These are phyloP conservation scores for Acacia concinna DNA, from an alignment of 331 rosid species.

Conservation along the genomic window DNA sequence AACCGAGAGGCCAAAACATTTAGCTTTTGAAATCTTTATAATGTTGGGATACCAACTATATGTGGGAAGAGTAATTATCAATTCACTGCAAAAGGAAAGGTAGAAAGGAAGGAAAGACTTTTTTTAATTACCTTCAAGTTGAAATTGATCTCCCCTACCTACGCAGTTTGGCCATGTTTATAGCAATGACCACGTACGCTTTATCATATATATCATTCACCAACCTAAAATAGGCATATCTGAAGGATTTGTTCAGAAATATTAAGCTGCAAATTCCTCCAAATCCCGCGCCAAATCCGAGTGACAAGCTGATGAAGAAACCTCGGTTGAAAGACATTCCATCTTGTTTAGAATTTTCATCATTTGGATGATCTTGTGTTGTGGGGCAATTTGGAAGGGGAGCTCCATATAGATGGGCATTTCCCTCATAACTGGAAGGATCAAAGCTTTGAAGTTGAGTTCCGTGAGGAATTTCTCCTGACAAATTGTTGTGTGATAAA, in stretches of 20 bases:
- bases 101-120: too few relatives aligned
- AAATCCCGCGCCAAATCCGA: not conserved
- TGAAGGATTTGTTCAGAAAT: not conserved
- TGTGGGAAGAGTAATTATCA: too few relatives aligned
- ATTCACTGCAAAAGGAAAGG: too few relatives aligned
- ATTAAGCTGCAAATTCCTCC: not conserved
- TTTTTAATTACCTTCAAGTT: not conserved
- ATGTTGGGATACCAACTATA: not conserved
- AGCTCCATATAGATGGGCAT: conserved; percentile 9
- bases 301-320: not conserved
- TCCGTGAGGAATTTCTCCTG: not conserved
- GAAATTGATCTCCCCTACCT: not conserved
- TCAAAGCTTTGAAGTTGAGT: conserved; percentile 9
- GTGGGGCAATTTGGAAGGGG: not conserved
- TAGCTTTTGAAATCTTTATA: too few relatives aligned
- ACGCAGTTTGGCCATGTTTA: not conserved
- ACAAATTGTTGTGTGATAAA: conserved; percentile 8
- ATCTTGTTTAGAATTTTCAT: too few relatives aligned
- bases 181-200: not conserved
- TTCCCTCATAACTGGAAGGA: not conserved
- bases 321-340: not conserved
- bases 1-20: too few relatives aligned
- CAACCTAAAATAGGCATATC: not conserved
- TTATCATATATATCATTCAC: not conserved
- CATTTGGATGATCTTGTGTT: not conserved